Conservation (phyloP, 78 protist genomes). For the Dictyostelium intermedium region DNA sequence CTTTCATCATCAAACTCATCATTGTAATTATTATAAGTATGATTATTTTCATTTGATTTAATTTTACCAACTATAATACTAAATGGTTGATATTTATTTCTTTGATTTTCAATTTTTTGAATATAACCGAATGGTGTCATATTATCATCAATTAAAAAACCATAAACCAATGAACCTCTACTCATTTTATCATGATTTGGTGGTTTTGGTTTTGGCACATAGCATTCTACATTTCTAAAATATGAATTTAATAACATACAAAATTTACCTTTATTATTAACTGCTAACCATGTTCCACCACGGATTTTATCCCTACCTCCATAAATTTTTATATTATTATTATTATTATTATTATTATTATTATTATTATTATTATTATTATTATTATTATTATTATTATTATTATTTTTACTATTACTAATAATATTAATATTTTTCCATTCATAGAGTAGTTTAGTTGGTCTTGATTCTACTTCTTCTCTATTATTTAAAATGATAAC, state of each 20-base stretch:
- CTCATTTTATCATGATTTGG: not conserved
- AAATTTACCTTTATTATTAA: conserved; percentile 9
- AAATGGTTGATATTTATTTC: conserved; percentile 4
- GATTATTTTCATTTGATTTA: not conserved
- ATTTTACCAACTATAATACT: not conserved
- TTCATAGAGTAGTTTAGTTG: not conserved
- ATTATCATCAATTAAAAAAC: not conserved
- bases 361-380: too few species aligned
- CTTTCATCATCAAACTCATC: not conserved
- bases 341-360: too few species aligned
- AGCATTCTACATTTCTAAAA: not conserved
- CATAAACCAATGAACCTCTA: not conserved
- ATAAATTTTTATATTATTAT: not conserved
- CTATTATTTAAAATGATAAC: conserved; percentile 19
- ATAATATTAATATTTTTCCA: not conserved
- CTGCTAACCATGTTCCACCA: conserved; percentile 32
- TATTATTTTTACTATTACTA: too few species aligned
- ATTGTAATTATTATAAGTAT: not conserved
- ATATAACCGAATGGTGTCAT: not conserved
- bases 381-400: not conserved
- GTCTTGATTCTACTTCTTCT: conserved; percentile 17
- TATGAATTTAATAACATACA: conserved; percentile 11
- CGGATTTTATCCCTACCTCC: not conserved
- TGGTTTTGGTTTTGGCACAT: not conserved
- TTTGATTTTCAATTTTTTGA: not conserved